Conservation (phyloP, 2,329 filamentous ascomycete species). For the Aspergillus sp. region DNA sequence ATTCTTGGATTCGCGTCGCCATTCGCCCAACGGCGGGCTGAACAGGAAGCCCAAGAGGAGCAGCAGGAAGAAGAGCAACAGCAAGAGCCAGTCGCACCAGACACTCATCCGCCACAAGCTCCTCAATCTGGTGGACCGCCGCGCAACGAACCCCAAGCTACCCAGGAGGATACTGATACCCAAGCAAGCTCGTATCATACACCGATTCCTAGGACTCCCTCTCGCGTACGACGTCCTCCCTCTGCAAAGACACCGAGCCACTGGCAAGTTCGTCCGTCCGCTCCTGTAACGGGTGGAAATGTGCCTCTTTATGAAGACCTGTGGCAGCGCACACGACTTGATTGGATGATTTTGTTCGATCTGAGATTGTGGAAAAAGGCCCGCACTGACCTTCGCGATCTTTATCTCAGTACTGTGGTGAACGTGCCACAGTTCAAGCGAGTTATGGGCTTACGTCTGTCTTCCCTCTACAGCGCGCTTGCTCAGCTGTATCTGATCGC, state of each 20-base stretch:
- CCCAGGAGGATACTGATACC: conserved; percentile 17
- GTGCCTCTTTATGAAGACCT: conserved; percentile 79
- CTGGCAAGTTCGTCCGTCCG: conserved; percentile 79
- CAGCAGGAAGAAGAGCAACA: conserved; percentile 5
- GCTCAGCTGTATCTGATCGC: conserved; percentile 95
- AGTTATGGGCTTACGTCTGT: conserved; percentile 87
- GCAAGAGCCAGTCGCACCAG: conserved; percentile 2
- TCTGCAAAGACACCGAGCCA: conserved; percentile 63
- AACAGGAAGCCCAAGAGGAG: neutral
- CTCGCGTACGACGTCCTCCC: conserved; percentile 43
- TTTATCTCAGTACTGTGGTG: conserved; percentile 96
- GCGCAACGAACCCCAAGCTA: conserved; percentile 15
- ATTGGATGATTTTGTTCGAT: conserved; percentile 94
- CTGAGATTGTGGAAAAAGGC: conserved; percentile 95
- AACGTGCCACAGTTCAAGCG: conserved; percentile 96
- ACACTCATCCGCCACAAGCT: conserved; percentile 9
- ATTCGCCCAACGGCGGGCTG: neutral
- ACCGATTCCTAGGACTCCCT: conserved; percentile 80
- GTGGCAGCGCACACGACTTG: conserved; percentile 82
- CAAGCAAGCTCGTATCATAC: conserved; percentile 36
- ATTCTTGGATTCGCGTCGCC: conserved; percentile 70
- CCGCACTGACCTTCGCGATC: conserved; percentile 81
- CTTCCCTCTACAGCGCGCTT: conserved; percentile 88
- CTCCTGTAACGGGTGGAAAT: conserved; percentile 63
- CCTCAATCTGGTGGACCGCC: conserved; percentile 14